Conservation (phyloP, 495 filamentous ascomycete genomes). For the Filosporella fistucella region DNA sequence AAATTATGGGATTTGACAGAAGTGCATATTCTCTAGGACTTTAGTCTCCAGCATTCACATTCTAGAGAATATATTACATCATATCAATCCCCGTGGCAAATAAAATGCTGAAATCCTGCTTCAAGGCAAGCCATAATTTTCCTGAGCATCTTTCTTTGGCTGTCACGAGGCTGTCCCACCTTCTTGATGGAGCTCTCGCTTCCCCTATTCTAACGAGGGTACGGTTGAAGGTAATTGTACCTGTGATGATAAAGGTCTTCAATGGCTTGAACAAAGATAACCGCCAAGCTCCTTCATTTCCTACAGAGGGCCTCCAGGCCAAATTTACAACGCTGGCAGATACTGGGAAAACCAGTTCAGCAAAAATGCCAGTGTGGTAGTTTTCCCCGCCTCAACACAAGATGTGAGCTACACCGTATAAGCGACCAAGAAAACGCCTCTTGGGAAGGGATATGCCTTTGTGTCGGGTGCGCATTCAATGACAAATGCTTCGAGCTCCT, state of each 20-base stretch:
- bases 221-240: background rate
- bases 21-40: too few relatives aligned
- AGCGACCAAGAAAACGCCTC: background rate
- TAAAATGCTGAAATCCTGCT: too few relatives aligned
- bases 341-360: background rate
- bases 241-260: background rate
- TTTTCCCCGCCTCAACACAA: background rate
- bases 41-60: too few relatives aligned
- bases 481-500: slow-evolving; percentile 1
- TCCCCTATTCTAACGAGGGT: too few relatives aligned
- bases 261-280: background rate
- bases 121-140: too few relatives aligned
- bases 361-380: background rate
- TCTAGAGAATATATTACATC: too few relatives aligned
- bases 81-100: too few relatives aligned
- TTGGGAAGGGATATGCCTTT: background rate
- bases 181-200: too few relatives aligned
- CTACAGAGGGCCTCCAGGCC: background rate
- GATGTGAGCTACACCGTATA: background rate
- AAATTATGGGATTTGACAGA: too few relatives aligned
- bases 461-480: background rate
- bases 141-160: too few relatives aligned
- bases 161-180: too few relatives aligned
- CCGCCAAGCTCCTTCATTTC: background rate
- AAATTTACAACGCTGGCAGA: background rate